A percentile compares a stretch with the other conserved stretches of the same genome.
Conservation (phyloP, 495 filamentous ascomycete species). For the Talaromyces borbonicus region DNA sequence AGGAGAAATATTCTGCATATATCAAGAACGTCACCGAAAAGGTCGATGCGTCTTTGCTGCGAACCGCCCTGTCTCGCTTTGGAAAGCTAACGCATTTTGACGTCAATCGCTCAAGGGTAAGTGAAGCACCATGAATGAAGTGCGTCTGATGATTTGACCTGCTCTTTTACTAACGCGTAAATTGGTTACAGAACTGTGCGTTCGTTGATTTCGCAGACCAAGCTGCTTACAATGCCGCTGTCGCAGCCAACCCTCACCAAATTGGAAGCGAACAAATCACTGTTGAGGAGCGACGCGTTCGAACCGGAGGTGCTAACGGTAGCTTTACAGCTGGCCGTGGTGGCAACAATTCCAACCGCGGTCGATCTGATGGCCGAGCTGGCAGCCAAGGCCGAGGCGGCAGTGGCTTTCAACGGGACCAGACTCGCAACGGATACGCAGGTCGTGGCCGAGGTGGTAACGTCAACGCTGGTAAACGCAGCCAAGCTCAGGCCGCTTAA, state of each 20-base stretch:
- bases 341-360: conserved; percentile 49
- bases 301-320: conserved; percentile 47
- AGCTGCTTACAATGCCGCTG: conserved; percentile 69
- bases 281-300: conserved; percentile 82
- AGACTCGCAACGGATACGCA: conserved; percentile 44
- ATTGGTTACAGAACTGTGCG: conserved; percentile 69
- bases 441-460: conserved; percentile 47
- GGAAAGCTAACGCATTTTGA: conserved; percentile 82
- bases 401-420: conserved; percentile 50
- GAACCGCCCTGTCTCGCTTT: conserved; percentile 52
- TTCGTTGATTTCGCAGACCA: conserved; percentile 85
- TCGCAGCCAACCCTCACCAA: conserved; percentile 74
- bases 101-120: conserved; percentile 81
- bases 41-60: conserved; percentile 59
- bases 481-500: conserved; percentile 41
- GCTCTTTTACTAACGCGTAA: neutral
- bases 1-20: conserved; percentile 65
- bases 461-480: conserved; percentile 37
- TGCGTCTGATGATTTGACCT: neutral
- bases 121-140: conserved; percentile 12
- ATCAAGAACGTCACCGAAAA: conserved; percentile 90
- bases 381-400: conserved; percentile 59
- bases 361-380: conserved; percentile 54
- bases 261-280: conserved; percentile 70
- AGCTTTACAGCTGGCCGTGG: conserved; percentile 55